Conservation (phyloP, 2,329 filamentous ascomycete species). For the Pseudogymnoascus sp. region DNA sequence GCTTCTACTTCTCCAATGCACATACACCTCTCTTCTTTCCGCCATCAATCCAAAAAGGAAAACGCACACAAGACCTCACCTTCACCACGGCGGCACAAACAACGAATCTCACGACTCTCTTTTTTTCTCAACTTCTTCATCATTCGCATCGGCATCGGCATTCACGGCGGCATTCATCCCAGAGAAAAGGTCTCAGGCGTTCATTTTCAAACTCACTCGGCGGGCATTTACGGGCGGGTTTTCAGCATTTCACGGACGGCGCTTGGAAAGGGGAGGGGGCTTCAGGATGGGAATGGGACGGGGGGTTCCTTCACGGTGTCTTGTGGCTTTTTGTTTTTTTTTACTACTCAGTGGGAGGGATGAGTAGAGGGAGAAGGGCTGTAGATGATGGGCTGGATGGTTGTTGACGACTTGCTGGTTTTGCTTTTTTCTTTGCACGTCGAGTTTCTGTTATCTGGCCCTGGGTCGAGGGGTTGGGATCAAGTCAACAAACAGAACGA, state of each 20-base stretch:
- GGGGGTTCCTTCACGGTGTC: background rate
- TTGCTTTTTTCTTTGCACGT: background rate
- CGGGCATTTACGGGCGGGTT: background rate
- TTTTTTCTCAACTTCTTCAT: background rate
- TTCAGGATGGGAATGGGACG: background rate
- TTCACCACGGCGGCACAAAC: background rate
- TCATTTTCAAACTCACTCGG: background rate
- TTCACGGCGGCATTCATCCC: background rate
- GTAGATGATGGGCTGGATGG: background rate
- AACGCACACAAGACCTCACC: background rate
- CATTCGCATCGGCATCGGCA: background rate
- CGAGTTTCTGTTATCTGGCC: background rate
- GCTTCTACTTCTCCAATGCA: background rate
- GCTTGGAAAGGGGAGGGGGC: background rate
- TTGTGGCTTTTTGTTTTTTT: background rate
- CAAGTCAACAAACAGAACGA: background rate
- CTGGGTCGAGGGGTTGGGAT: background rate
- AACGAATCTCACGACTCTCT: background rate
- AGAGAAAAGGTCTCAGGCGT: slow-evolving; percentile 4
- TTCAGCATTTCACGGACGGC: background rate
- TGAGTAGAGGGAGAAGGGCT: background rate
- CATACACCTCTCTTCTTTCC: background rate
- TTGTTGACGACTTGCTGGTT: background rate
- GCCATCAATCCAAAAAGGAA: background rate
- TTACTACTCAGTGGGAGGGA: background rate